Percentiles rank a stretch among this genome's conserved stretches.
These are phyloP conservation scores for Pseudocercospora fijiensis DNA, from an alignment of 2,329 filamentous ascomycete species.

Conservation along the genomic window DNA sequence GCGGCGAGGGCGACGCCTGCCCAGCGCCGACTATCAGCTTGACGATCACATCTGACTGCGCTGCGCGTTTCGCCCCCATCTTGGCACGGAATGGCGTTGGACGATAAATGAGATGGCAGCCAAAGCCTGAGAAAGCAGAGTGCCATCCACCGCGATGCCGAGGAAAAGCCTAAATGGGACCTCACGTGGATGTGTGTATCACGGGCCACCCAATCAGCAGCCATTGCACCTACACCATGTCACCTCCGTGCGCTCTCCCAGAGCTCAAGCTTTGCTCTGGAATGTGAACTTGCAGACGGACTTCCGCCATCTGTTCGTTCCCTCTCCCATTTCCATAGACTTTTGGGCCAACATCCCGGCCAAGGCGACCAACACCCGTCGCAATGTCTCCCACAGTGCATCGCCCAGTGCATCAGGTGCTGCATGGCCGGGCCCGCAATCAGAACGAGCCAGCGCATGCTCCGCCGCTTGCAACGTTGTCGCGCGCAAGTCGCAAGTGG, in stretches of 20 bases:
- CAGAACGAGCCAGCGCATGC: slow-evolving; percentile 20
- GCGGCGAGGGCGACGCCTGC: slow-evolving; percentile 89
- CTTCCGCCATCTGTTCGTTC: background rate
- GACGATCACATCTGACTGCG: slow-evolving; percentile 67
- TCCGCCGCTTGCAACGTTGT: slow-evolving; percentile 17
- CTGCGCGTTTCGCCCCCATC: slow-evolving; percentile 54
- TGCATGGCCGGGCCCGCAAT: slow-evolving; percentile 4
- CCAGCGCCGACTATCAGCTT: slow-evolving; percentile 97
- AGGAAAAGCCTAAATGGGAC: background rate
- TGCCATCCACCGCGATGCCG: background rate
- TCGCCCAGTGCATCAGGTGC: background rate
- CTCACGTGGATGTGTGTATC: slow-evolving; percentile 7
- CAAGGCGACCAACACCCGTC: slow-evolving; percentile 6
- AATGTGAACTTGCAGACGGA: slow-evolving; percentile 13
- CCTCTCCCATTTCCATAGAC: background rate
- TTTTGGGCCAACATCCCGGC: background rate
- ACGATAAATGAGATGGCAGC: slow-evolving; percentile 42
- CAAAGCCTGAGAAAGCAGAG: background rate
- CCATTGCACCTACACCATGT: background rate
- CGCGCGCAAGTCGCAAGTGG: slow-evolving; percentile 17
- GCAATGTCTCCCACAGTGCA: slow-evolving; percentile 10
- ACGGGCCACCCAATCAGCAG: background rate
- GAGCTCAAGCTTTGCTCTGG: slow-evolving; percentile 6
- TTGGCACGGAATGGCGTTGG: background rate
- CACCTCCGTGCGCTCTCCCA: background rate